Percentiles rank a stretch among this genome's conserved stretches.
Conservation (phyloP, 495 filamentous ascomycete genomes). For the Neurospora sp. region DNA sequence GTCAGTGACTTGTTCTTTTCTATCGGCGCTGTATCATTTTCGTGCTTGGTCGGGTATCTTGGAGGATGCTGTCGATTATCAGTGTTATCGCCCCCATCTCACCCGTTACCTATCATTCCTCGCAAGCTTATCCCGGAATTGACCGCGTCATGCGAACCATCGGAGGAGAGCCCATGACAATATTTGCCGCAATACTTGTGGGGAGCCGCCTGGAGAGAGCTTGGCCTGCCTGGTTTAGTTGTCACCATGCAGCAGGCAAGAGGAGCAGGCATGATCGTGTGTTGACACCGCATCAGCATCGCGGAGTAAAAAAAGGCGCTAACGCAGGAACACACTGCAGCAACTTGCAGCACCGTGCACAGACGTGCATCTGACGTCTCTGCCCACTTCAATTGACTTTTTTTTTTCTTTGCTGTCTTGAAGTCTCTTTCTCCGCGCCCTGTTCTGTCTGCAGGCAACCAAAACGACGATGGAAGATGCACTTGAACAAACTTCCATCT, state of each 20-base stretch:
- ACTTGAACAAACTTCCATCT: background rate
- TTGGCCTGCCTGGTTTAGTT: background rate
- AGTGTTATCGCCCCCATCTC: background rate
- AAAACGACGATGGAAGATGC: background rate
- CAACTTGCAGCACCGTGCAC: background rate
- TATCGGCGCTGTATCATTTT: background rate
- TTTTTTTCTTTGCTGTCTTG: background rate
- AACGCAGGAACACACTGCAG: background rate
- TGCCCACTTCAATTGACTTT: background rate
- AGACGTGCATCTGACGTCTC: background rate
- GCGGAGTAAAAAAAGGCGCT: background rate
- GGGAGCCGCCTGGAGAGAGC: background rate
- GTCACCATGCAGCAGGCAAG: background rate
- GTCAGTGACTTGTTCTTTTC: background rate
- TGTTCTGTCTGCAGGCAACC: background rate
- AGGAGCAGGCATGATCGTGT: background rate
- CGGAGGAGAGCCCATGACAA: background rate
- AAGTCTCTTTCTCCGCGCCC: background rate
- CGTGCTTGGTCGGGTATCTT: background rate
- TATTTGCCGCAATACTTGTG: background rate
- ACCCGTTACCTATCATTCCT: background rate
- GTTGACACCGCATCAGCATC: background rate
- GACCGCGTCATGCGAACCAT: background rate
- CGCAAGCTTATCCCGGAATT: background rate
- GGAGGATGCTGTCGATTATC: background rate